Conservation (phyloP, 257 asterid species). For the Nicotiana paniculata region DNA sequence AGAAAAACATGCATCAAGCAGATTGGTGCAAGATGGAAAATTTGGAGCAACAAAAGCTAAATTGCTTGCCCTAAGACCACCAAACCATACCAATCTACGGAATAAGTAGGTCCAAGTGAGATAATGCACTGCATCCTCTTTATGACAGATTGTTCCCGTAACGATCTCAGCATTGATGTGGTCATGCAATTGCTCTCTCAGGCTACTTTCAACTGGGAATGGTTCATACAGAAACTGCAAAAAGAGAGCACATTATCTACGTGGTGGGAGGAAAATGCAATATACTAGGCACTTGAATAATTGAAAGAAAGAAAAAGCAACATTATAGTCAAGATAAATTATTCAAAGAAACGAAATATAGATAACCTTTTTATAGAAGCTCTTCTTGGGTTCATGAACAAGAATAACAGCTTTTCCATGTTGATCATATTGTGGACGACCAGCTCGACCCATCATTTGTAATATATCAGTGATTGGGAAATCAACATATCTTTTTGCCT, state of each 20-base stretch:
- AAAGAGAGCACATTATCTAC: conserved; percentile 16
- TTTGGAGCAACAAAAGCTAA: not conserved
- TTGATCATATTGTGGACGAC: conserved; percentile 97
- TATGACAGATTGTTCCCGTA: conserved; percentile 86
- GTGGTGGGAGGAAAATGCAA: not conserved
- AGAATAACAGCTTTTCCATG: conserved; percentile 98
- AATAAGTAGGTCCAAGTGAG: conserved; percentile 98
- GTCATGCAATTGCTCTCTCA: conserved; percentile 91
- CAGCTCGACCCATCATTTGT: conserved; percentile 99
- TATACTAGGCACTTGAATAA: not conserved
- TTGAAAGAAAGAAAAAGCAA: not conserved
- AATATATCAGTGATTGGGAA: conserved; percentile 93
- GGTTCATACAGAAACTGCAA: conserved; percentile 95
- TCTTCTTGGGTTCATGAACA: conserved; percentile 97
- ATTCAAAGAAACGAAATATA: not conserved
- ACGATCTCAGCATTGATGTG: conserved; percentile 97
- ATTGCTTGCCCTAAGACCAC: not conserved
- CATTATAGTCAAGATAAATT: not conserved
- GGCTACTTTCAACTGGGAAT: conserved; percentile 99
- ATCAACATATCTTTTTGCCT: conserved; percentile 89
- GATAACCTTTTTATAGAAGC: conserved; percentile 90
- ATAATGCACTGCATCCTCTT: conserved; percentile 93
- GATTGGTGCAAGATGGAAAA: not conserved
- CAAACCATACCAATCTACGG: conserved; percentile 80
- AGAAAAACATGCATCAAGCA: not conserved